These are phyloP conservation scores for Clitocybe nebularis DNA, from an alignment of 1,284 basidiomycete species.

Conservation along the genomic window DNA sequence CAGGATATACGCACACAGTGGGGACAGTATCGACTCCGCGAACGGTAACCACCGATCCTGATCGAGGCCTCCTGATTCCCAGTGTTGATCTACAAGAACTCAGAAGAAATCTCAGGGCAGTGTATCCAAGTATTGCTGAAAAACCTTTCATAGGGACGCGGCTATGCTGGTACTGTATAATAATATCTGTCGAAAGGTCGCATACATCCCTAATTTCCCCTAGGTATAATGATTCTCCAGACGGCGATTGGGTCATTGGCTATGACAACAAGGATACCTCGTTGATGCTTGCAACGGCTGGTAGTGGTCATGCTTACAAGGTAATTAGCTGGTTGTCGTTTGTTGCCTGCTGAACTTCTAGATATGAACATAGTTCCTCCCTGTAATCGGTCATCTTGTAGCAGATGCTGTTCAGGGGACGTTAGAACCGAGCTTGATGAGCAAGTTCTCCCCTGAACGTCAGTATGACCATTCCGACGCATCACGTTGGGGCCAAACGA, in stretches of 20 bases:
- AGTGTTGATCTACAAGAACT: conserved; percentile 45
- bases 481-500: conserved; percentile 28
- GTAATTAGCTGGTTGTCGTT: conserved; percentile 29
- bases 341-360: neutral
- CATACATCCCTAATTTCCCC: conserved; percentile 7
- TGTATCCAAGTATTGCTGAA: conserved; percentile 72
- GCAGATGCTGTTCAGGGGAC: conserved; percentile 49
- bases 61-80: conserved; percentile 62
- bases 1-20: conserved; percentile 55
- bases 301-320: conserved; percentile 83
- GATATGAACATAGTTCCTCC: conserved; percentile 17
- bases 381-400: conserved; percentile 20
- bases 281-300: conserved; percentile 71
- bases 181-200: conserved; percentile 1
- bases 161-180: conserved; percentile 70
- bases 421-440: conserved; percentile 44
- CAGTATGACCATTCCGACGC: conserved; percentile 24
- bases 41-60: conserved; percentile 53
- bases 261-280: conserved; percentile 51
- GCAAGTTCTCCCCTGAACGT: conserved; percentile 40
- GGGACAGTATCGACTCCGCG: conserved; percentile 59
- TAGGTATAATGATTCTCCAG: conserved; percentile 77
- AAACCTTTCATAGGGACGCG: conserved; percentile 68
- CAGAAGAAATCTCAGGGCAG: conserved; percentile 44
- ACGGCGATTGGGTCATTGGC: conserved; percentile 80